Base-by-base conservation (phyloP, 257 asterid genomes). In the Solanum ossicruentum region DNA sequence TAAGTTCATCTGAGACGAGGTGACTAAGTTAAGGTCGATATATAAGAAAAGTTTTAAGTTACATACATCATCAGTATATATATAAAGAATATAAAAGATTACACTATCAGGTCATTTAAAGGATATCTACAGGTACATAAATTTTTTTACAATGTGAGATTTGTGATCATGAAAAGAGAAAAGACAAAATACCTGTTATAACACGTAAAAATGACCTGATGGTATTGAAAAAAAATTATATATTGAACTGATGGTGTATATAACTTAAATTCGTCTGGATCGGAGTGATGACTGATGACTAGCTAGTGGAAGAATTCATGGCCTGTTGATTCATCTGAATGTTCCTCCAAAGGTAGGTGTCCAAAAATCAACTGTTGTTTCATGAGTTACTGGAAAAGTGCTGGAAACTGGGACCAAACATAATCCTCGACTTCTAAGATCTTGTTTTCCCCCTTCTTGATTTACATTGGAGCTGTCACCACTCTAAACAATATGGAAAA, bases 291-390 rank as follows among this genome's bases (percentile, higher is more conserved):
- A 32, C 36, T 32, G 36, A 32, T 32, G 36, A 32, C 36, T 32
- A 32, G 36, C 36, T 49, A 54, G 63, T 56, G 63, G 63, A 56
- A 56, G 8, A 7, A 56, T 17, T 56, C 21, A 18, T 56, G 63
- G 17, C n/a, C 20, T 28, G 10, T 18, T 72, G 65, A 87, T 83
- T 60, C 83, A 95, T 93, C 98, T 91, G 91, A 90, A 95, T 20
- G 96, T 91, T 79, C 94, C 97, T 28, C 99, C 99, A 81, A 93
- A 94, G 81, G 97, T 92, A 56, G 98, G 98, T 23, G 93, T 95
- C 98, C 98, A 95, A 85, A 93, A 93, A 89, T 95, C 98, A 32
- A 88, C 95, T 5, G 93, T 85, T 1, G 98, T 89, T 84, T 94
- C 99, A 43, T 94, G 95, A 54, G 97, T 91, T 70, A 94, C 93